Evolutionary conservation across 768 basidiomycete species (phyloP).

Genomic region (Rhizopogon roseolus): DNA sequence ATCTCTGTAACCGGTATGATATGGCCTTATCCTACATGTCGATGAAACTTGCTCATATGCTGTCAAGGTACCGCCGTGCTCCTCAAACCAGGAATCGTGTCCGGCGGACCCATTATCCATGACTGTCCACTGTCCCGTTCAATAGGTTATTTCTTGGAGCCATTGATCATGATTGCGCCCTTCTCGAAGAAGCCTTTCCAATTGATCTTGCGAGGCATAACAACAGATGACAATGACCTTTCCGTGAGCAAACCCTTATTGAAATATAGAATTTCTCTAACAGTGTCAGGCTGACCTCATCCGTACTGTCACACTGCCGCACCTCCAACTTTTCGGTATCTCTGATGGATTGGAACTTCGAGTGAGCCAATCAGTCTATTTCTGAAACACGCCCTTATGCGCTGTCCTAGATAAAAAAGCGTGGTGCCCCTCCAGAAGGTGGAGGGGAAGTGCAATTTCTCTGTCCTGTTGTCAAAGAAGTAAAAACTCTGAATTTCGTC

Average conservation of each 20-base stretch:
- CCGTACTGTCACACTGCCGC: constrained; percentile 86
- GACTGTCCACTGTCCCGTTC: constrained; percentile 87
- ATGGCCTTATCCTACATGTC: not conserved
- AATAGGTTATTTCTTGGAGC: constrained; percentile 93
- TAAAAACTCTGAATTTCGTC: constrained; percentile 90
- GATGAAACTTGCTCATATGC: not conserved
- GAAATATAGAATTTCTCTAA: constrained; percentile 10
- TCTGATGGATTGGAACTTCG: constrained; percentile 87
- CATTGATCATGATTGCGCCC: constrained; percentile 83
- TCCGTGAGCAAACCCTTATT: constrained; percentile 49
- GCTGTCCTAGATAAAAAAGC: constrained; percentile 75
- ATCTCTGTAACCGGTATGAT: constrained; percentile 88
- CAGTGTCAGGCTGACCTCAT: constrained; percentile 71
- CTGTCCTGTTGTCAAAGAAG: constrained; percentile 88
- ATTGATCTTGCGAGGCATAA: constrained; percentile 82
- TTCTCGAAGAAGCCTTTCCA: constrained; percentile 87
- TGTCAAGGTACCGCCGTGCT: constrained; percentile 81
- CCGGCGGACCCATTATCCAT: constrained; percentile 76
- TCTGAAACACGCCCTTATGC: not conserved
- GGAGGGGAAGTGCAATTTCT: constrained; percentile 92
- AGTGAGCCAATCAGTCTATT: constrained; percentile 34
- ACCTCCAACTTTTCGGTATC: constrained; percentile 86
- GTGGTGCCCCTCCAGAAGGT: constrained; percentile 87
- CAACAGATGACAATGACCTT: constrained; percentile 88
- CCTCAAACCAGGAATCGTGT: constrained; percentile 88